phyloP scores from a whole-genome alignment of 2,329 filamentous ascomycete genomes.

The Epichloe festucae region DNA sequence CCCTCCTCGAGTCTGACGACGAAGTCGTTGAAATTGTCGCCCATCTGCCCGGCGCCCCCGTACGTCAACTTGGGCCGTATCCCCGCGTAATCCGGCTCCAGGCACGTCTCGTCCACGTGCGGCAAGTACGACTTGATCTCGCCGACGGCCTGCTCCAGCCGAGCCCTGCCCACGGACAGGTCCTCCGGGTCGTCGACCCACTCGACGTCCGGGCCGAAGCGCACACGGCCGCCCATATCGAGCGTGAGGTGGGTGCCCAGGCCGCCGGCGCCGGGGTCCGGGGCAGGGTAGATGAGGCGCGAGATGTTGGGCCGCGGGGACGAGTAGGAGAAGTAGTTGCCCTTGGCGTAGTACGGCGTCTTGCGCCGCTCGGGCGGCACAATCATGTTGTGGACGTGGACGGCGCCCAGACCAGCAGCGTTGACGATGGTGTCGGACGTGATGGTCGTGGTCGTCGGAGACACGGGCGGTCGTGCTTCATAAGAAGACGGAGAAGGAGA shows the following conservation, averaged over 20 bases:
- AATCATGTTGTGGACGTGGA: slow-evolving; percentile 70
- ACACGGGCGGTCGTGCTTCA: slow-evolving; percentile 25
- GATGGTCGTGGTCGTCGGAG: slow-evolving; percentile 29
- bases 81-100: slow-evolving; percentile 78
- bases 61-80: slow-evolving; percentile 72
- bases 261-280: slow-evolving; percentile 67
- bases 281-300: slow-evolving; percentile 79
- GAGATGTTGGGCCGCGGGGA: slow-evolving; percentile 47
- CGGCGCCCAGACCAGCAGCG: slow-evolving; percentile 69
- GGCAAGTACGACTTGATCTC: slow-evolving; percentile 76
- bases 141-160: slow-evolving; percentile 52
- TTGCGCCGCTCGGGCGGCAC: slow-evolving; percentile 42
- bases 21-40: slow-evolving; percentile 71
- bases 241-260: slow-evolving; percentile 89
- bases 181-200: slow-evolving; percentile 67
- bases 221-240: slow-evolving; percentile 70
- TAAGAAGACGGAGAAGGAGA: too few relatives aligned
- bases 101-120: slow-evolving; percentile 47
- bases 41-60: slow-evolving; percentile 44
- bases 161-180: slow-evolving; percentile 50
- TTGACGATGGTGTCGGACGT: slow-evolving; percentile 72
- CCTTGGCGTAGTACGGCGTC: slow-evolving; percentile 74
- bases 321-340: slow-evolving; percentile 80
- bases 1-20: slow-evolving; percentile 65
- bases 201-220: slow-evolving; percentile 91